phyloP scores from a whole-genome alignment of 495 filamentous ascomycete genomes.

The Tetracladium setigerum region DNA sequence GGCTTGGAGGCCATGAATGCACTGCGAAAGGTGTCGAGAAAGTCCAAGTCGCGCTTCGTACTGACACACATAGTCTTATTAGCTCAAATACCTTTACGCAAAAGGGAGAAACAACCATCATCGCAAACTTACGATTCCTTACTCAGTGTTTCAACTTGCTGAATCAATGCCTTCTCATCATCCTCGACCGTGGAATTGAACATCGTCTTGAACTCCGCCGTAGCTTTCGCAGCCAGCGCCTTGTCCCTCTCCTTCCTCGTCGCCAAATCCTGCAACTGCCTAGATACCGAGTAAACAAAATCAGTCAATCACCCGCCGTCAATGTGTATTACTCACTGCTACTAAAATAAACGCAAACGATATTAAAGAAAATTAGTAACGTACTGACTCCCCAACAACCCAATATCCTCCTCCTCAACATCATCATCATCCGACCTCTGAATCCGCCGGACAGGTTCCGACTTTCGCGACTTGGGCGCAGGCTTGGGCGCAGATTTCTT shows the following conservation, averaged over 20 bases:
- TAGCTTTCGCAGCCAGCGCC: constrained; percentile 10
- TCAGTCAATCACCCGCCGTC: not conserved
- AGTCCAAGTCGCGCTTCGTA: constrained; percentile 5
- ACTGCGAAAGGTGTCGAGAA: constrained; percentile 8
- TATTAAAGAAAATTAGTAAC: not conserved
- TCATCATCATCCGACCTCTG: constrained; percentile 23
- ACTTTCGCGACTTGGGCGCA: constrained; percentile 5
- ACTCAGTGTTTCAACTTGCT: constrained; percentile 5
- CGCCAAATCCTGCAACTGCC: constrained; percentile 1
- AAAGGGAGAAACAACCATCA: not conserved
- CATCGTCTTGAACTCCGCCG: constrained; percentile 14
- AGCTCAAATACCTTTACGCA: not conserved
- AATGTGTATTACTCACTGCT: no score
- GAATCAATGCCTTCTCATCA: constrained; percentile 9
- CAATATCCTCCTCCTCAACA: constrained; percentile 31
- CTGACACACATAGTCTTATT: not conserved
- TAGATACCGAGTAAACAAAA: not conserved
- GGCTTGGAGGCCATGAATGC: constrained; percentile 7
- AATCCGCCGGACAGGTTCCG: constrained; percentile 7
- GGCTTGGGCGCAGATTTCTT: constrained; percentile 17
- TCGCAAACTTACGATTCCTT: not conserved
- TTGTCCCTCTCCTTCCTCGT: constrained; percentile 14
- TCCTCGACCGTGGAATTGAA: constrained; percentile 14
- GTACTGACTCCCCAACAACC: constrained; percentile 27
- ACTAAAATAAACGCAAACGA: not conserved